These are phyloP conservation scores for Rhodotorula mucilaginosa DNA, from an alignment of 1,284 basidiomycete genomes.

Conservation along the genomic window DNA sequence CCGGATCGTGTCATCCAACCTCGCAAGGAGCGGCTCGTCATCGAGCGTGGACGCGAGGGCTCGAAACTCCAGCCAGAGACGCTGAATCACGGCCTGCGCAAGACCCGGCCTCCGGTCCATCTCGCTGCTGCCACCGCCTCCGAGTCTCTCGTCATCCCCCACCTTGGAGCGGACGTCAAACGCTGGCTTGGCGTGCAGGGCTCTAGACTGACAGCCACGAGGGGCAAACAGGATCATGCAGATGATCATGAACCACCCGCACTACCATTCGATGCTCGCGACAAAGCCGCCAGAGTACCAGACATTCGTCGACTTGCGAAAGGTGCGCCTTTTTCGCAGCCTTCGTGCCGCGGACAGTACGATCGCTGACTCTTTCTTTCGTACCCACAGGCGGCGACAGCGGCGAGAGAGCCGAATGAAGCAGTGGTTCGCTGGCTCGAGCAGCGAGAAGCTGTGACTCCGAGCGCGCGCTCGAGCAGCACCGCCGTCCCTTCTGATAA, in stretches of 20 bases:
- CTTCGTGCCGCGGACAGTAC: not conserved
- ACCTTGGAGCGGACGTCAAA: no score
- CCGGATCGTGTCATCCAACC: not conserved
- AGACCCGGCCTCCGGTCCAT: no score
- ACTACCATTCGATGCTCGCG: slow-evolving; percentile 15
- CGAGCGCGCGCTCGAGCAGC: not conserved
- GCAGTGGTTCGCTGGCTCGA: slow-evolving; percentile 23
- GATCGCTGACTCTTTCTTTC: not conserved
- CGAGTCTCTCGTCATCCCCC: no score
- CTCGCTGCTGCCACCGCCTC: not conserved
- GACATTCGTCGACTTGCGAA: slow-evolving; percentile 18
- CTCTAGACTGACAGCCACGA: not conserved
- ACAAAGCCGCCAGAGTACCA: slow-evolving; percentile 29
- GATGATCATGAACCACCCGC: slow-evolving; percentile 26
- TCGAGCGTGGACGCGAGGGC: no score
- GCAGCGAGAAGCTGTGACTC: not conserved
- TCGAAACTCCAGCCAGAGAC: no score
- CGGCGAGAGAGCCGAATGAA: slow-evolving; percentile 1
- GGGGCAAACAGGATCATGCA: slow-evolving; percentile 18
- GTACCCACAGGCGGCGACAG: slow-evolving; percentile 10
- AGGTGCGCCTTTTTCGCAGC: not conserved
- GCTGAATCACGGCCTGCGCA: no score
- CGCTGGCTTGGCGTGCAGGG: no score
- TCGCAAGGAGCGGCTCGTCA: no score
- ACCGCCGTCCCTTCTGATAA: no score